phyloP scores from a whole-genome alignment of 2,329 filamentous ascomycete species.

The Claviceps monticola region DNA sequence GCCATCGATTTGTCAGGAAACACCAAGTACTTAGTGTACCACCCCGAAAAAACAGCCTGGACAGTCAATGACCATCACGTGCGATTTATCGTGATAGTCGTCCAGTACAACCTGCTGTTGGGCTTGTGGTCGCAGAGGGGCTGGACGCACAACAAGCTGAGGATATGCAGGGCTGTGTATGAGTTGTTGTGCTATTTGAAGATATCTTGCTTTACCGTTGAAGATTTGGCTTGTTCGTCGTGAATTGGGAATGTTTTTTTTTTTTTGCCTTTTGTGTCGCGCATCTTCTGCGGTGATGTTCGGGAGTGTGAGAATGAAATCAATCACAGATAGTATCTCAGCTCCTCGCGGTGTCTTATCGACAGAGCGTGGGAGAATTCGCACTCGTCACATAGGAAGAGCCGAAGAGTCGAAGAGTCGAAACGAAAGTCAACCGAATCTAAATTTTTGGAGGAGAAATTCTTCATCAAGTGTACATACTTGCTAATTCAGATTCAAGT shows the following conservation, averaged over 20 bases:
- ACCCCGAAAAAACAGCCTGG: conserved; percentile 24
- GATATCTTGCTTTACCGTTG: background rate
- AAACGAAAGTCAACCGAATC: too few species aligned
- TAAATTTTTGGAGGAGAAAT: too few species aligned
- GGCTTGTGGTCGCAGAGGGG: conserved; percentile 15
- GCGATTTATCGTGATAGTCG: conserved; percentile 23
- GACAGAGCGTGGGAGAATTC: too few species aligned
- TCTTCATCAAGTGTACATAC: too few species aligned
- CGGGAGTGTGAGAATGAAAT: too few species aligned
- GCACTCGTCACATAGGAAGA: too few species aligned
- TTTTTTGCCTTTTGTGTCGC: background rate
- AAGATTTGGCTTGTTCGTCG: background rate
- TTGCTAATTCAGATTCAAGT: too few species aligned
- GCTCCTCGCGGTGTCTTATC: too few species aligned
- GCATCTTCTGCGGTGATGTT: background rate
- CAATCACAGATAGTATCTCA: too few species aligned
- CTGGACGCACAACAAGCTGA: conserved; percentile 17
- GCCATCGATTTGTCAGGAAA: conserved; percentile 15
- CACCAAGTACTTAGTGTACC: conserved; percentile 20
- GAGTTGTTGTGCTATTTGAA: background rate
- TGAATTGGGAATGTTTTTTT: background rate
- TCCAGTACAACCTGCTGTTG: conserved; percentile 21
- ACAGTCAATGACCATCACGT: conserved; percentile 23
- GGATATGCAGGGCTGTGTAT: conserved; percentile 2
- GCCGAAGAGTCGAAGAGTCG: too few species aligned